Evolutionary conservation across 139 green algal species (phyloP), one percentile per base, ranked within the genome.

Genomic region (Chlorella vulgaris): DNA sequence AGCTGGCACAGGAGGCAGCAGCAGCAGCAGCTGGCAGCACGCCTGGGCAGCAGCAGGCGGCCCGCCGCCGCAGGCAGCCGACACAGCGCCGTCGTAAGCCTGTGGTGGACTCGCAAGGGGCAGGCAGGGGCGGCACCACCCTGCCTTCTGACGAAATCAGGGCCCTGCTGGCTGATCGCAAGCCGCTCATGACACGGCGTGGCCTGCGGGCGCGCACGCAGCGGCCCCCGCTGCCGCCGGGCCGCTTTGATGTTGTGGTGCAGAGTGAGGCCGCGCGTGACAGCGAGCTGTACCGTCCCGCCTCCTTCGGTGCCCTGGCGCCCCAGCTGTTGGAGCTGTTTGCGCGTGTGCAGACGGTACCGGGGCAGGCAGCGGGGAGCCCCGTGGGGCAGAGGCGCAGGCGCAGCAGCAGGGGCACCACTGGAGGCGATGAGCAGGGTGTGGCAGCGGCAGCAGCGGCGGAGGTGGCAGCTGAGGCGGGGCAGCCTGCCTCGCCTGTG

Each of bases 131-230:
- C 15, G 78, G 69, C 76, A 86, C 71, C 33, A 63, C 74, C 51
- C 51, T 86, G 53, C 60, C 80, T 0, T 53, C 74, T 7, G 61
- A 69, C n/a, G 83, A 90, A 62, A 92, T 92, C 33, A 71, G 86
- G 21, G 76, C 70, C n/a, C 68, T 93, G 78, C 74, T 93, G 73
- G 61, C 66, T 8, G 78, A 93, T 71, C 81, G 83, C 60, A 53
- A 78, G 35, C 82, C 85, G 7, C 79, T 93, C 53, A 66, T 93
- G 69, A 70, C 39, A 21, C 31, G 19, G 24, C 78, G 85, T 13
- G 85, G 83, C 22, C 35, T 73, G 61, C 51, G 62, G 31, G 8
- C 68, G 40, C 40, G 67, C 36, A 24, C n/a, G 53, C 51, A 43
- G 65, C 43, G n/a, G 39, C 36, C 47, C 7, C 58, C 13, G 4